These are phyloP conservation scores for Scolecobasidium constrictum DNA, from an alignment of 2,329 filamentous ascomycete genomes.

Conservation along the genomic window DNA sequence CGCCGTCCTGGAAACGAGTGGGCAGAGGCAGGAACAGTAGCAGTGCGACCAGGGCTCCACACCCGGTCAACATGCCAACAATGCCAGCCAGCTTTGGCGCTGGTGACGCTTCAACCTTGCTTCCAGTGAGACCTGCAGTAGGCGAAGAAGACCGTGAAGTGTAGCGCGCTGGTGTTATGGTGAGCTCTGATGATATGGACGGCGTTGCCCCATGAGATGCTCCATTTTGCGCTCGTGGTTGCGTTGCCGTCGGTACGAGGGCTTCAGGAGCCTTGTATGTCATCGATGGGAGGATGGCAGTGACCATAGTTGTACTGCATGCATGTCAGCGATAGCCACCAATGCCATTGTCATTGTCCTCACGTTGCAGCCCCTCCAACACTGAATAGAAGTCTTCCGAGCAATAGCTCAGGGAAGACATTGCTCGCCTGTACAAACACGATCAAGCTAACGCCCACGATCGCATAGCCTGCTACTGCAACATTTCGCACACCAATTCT, in stretches of 20 bases:
- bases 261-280: constrained; percentile 24
- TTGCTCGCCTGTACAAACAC: constrained; percentile 77
- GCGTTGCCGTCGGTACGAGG: too few species aligned
- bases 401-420: constrained; percentile 78
- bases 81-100: constrained; percentile 67
- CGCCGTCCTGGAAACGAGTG: constrained; percentile 62
- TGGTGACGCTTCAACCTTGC: too few species aligned
- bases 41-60: constrained; percentile 78
- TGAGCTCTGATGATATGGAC: constrained; percentile 63
- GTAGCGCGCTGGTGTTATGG: constrained; percentile 53
- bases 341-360: constrained; percentile 13
- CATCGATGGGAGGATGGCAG: constrained; percentile 74
- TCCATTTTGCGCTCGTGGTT: constrained; percentile 21
- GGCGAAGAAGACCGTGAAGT: constrained; percentile 15
- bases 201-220: constrained; percentile 49
- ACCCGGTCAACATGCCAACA: constrained; percentile 86
- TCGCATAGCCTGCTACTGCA: constrained; percentile 62
- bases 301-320: constrained; percentile 76
- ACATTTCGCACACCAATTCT: constrained; percentile 58
- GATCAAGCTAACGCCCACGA: constrained; percentile 68
- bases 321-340: neutral
- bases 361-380: constrained; percentile 81
- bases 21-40: constrained; percentile 77
- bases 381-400: constrained; percentile 80
- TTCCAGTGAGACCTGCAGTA: too few species aligned